Conservation (phyloP, 805 yeast species). For the Monosporozyma yasuniensis region DNA sequence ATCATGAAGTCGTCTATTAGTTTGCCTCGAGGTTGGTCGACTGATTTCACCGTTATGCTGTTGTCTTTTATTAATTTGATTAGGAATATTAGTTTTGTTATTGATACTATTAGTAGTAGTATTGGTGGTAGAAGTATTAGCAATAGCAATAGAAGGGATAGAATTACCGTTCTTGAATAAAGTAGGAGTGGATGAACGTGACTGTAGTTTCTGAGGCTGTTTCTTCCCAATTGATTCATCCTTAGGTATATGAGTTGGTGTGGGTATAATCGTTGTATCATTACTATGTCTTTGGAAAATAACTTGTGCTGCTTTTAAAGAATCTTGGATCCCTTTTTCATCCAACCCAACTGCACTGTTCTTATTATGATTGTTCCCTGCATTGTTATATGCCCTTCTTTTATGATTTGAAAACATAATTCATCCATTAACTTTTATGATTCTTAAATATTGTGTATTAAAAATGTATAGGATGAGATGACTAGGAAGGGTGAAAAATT, state of each 20-base stretch:
- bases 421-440: neutral
- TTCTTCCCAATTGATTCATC: neutral
- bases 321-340: conserved; percentile 17
- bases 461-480: neutral
- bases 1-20: neutral
- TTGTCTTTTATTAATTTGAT: neutral
- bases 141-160: neutral
- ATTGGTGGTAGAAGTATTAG: neutral
- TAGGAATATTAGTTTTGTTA: neutral
- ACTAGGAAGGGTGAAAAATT: neutral
- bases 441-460: neutral
- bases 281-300: conserved; percentile 22
- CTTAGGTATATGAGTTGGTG: neutral
- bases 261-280: neutral
- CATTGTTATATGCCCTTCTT: neutral
- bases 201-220: neutral
- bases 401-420: conserved; percentile 4
- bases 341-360: conserved; percentile 4
- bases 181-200: neutral
- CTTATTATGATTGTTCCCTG: neutral
- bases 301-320: conserved; percentile 26
- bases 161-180: neutral
- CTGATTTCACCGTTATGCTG: neutral
- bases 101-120: neutral
- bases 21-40: neutral